These are phyloP conservation scores for Kuraishia piskuri DNA, from an alignment of 805 yeast species.

Conservation along the genomic window DNA sequence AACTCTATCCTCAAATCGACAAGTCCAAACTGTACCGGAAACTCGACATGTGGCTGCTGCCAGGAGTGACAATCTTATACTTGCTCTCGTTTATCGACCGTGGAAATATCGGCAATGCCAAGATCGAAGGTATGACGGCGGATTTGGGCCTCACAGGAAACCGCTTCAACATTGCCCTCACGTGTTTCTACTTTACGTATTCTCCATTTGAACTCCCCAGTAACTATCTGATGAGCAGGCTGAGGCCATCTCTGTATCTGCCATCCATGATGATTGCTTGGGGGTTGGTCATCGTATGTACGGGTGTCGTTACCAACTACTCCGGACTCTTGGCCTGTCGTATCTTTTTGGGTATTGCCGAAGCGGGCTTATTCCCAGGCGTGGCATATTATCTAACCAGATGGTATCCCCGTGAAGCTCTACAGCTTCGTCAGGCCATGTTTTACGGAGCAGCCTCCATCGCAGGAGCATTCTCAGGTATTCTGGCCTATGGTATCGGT, in stretches of 20 bases:
- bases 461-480: conserved; percentile 30
- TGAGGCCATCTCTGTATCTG: conserved; percentile 31
- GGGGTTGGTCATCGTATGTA: conserved; percentile 28
- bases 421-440: conserved; percentile 26
- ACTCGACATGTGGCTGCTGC: neutral
- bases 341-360: conserved; percentile 30
- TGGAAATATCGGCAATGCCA: conserved; percentile 42
- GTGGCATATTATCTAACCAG: conserved; percentile 27
- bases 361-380: conserved; percentile 36
- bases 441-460: conserved; percentile 27
- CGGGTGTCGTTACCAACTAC: conserved; percentile 23
- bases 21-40: neutral
- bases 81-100: conserved; percentile 31
- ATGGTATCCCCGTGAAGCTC: conserved; percentile 30
- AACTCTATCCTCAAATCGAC: neutral
- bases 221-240: conserved; percentile 22
- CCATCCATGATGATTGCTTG: conserved; percentile 27
- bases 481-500: conserved; percentile 28
- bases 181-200: conserved; percentile 31
- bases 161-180: conserved; percentile 32
- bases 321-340: conserved; percentile 19
- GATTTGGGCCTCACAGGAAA: conserved; percentile 34
- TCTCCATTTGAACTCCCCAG: conserved; percentile 32
- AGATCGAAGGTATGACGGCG: conserved; percentile 36
- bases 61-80: neutral